Base-by-base conservation (phyloP, 1,139 yeast genomes). In the Yamadazyma spencermartinsiae region DNA sequence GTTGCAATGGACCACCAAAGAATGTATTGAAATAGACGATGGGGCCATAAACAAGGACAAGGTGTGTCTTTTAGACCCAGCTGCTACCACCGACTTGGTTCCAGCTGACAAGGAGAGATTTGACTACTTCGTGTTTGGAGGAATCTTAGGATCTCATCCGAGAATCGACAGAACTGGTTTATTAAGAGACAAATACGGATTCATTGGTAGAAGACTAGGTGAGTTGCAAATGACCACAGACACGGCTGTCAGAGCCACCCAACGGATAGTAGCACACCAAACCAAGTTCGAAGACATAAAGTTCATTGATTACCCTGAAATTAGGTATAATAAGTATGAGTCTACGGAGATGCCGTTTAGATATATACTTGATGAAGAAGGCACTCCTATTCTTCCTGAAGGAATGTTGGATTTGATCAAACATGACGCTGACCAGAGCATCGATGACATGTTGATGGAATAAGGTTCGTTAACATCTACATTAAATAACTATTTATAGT, bases 281-380 rank as follows among this genome's bases (percentile, higher is more conserved):
- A 65, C 59, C 10, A 55, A 58, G 52, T 84, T 92, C 50, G 85
- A 84, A 42, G 76, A 85, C 35, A 87, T 92, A 43, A 76, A 78
- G 41, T 90, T 87, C 58, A 79, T 90, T 44, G 98, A 92, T 60
- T 89, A 87, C 57, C 98, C 98, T 2, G 98, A 90, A 62, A 84
- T 92, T 49, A 79, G 88, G 57, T 90, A 86, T 67, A 84, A 73
- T 64, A 84, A 83, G 60, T 80, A 86, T 56, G 98, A 92, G 61
- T 86, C 95, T 5, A 89, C 96, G 0, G 97, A 92, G 58, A 92
- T 92, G 98, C 98, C 98, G 3, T 92, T 92, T 67, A 74, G 98
- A 56, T 92, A 92, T 54, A 84, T 92, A 21, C 66, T 82, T 40
- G 83, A 82, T 48, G 68, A 63, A 3, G 54, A 74, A 2, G 80